These are phyloP conservation scores for Saccharomycopsis crataegensis DNA, from an alignment of 1,139 yeast species.

Conservation along the genomic window DNA sequence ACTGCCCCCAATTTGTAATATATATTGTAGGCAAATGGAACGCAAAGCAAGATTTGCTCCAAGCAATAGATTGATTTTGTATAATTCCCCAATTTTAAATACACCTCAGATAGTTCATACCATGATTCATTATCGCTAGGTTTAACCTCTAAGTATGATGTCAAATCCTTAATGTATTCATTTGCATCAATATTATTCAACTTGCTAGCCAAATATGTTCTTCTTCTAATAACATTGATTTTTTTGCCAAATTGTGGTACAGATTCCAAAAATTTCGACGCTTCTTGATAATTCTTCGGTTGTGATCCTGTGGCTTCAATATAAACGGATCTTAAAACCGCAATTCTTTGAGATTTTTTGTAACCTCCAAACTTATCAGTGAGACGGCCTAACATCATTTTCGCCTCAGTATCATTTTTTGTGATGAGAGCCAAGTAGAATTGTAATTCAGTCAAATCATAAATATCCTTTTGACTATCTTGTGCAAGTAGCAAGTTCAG, in stretches of 20 bases:
- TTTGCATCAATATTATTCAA: conserved; percentile 18
- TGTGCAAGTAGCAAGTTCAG: conserved; percentile 3
- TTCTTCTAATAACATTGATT: conserved; percentile 30
- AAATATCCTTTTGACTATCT: conserved; percentile 44
- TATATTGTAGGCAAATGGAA: conserved; percentile 68
- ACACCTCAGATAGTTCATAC: conserved; percentile 66
- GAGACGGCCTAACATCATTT: conserved; percentile 52
- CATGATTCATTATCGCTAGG: conserved; percentile 75
- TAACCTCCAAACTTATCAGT: conserved; percentile 56
- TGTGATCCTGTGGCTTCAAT: conserved; percentile 39
- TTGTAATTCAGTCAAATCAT: conserved; percentile 59
- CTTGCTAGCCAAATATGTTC: conserved; percentile 26
- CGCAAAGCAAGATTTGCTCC: conserved; percentile 59
- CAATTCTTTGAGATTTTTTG: conserved; percentile 44
- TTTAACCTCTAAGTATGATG: conserved; percentile 42
- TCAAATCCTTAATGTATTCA: conserved; percentile 43
- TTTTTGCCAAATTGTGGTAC: conserved; percentile 25
- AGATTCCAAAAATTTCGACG: conserved; percentile 10
- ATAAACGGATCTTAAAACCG: conserved; percentile 49
- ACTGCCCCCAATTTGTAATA: conserved; percentile 24
- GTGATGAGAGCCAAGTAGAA: conserved; percentile 60
- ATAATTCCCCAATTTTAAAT: conserved; percentile 52
- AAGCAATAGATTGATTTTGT: conserved; percentile 60
- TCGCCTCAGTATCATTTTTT: conserved; percentile 67
- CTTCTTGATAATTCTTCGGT: conserved; percentile 3